Evolutionary conservation across 108 stramenopile genomes (phyloP).

Genomic region (Craspedostauros australis): DNA sequence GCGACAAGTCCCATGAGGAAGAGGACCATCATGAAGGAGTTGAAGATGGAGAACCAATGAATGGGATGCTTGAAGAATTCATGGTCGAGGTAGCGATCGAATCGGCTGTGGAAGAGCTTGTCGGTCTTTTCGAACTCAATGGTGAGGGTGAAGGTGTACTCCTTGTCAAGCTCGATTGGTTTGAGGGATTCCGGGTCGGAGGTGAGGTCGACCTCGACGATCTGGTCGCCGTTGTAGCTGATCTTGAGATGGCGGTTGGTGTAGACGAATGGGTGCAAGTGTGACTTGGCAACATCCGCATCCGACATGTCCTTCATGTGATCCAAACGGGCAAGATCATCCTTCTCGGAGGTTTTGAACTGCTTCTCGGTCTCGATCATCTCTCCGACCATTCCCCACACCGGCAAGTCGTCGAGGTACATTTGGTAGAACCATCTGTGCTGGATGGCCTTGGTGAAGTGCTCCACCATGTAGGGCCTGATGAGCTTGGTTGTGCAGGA

Average conservation of each 20-base stretch:
- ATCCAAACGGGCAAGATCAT: constrained; percentile 61
- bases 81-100: constrained; percentile 92
- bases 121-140: constrained; percentile 71
- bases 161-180: constrained; percentile 60
- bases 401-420: constrained; percentile 94
- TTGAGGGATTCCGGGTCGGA: constrained; percentile 72
- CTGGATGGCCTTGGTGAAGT: constrained; percentile 67
- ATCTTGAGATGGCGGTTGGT: constrained; percentile 82
- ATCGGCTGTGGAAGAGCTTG: constrained; percentile 83
- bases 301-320: constrained; percentile 49
- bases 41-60: constrained; percentile 99
- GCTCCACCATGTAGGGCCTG: constrained; percentile 36
- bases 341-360: constrained; percentile 33
- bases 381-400: constrained; percentile 98
- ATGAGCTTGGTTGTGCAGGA: constrained; percentile 67
- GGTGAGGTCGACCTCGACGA: constrained; percentile 92
- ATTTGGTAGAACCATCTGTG: constrained; percentile 97
- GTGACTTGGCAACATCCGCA: constrained; percentile 23
- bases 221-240: constrained; percentile 87
- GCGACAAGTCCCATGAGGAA: constrained; percentile 96
- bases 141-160: constrained; percentile 65
- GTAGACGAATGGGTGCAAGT: constrained; percentile 76
- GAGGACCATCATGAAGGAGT: constrained; percentile 97
- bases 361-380: constrained; percentile 57
- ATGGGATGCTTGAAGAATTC: constrained; percentile 98